phyloP scores from a whole-genome alignment of 2,329 filamentous ascomycete genomes.

The Fusarium drepaniforme region DNA sequence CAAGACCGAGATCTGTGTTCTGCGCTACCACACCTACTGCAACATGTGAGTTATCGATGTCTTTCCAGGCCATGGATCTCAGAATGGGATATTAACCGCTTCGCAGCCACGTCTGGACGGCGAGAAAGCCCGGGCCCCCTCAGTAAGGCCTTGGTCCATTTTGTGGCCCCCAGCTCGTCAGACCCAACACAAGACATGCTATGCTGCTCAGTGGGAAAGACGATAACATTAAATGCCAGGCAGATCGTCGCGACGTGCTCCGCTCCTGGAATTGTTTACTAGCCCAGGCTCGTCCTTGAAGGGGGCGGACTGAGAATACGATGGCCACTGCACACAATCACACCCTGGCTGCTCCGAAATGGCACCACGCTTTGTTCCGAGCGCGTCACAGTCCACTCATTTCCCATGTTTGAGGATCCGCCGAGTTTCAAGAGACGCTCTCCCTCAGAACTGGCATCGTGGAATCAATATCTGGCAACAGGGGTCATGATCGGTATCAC shows the following conservation, averaged over 20 bases:
- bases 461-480: conserved; percentile 23
- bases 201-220: background rate
- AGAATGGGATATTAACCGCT: background rate
- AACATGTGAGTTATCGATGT: conserved; percentile 73
- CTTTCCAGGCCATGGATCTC: background rate
- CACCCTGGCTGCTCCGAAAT: conserved; percentile 28
- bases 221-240: background rate
- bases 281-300: conserved; percentile 9
- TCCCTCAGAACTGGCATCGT: conserved; percentile 22
- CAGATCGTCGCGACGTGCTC: conserved; percentile 2
- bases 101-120: conserved; percentile 44
- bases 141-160: conserved; percentile 31
- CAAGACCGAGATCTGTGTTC: conserved; percentile 75
- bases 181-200: conserved; percentile 6
- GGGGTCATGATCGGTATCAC: conserved; percentile 33
- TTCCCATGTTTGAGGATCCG: conserved; percentile 23
- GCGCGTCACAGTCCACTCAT: conserved; percentile 22
- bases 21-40: conserved; percentile 79
- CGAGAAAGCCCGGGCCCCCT: conserved; percentile 39
- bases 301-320: conserved; percentile 14
- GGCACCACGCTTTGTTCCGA: conserved; percentile 29
- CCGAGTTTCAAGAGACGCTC: conserved; percentile 34
- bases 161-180: conserved; percentile 5
- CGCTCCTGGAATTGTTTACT: conserved; percentile 3
- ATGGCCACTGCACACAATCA: conserved; percentile 14